A percentile compares a stretch with the other conserved stretches of the same genome.
phyloP scores from a whole-genome alignment of 176 grass and related monocot species.

The Oryza punctata region DNA sequence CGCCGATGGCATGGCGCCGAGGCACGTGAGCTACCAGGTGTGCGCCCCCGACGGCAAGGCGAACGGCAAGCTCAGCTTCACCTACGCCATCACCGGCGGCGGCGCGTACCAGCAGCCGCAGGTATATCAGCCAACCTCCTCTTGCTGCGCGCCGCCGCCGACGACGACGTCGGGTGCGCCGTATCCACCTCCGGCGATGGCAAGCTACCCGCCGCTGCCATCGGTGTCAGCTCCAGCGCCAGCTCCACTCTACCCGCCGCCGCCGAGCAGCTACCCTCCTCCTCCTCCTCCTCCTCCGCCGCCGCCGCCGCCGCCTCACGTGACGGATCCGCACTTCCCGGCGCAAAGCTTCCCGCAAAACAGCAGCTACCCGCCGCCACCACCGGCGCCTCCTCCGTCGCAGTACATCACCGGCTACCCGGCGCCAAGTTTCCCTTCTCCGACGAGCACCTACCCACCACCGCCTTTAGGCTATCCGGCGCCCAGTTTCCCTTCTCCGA shows the following conservation, averaged over 20 bases:
- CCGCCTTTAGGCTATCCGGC: neutral
- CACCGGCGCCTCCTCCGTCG: too few relatives aligned
- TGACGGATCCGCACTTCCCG: slow-evolving; percentile 33
- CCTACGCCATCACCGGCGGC: slow-evolving; percentile 28
- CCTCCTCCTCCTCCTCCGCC: neutral
- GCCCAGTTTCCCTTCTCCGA: neutral
- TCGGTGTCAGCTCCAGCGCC: neutral
- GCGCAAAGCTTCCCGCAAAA: slow-evolving; percentile 20
- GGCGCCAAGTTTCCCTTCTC: too few relatives aligned
- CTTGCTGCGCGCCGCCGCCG: slow-evolving; percentile 4
- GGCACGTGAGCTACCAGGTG: slow-evolving; percentile 59
- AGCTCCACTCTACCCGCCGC: slow-evolving; percentile 10
- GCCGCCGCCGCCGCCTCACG: neutral
- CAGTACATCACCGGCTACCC: too few relatives aligned
- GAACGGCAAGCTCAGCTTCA: slow-evolving; percentile 63
- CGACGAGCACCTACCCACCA: slow-evolving; percentile 12
- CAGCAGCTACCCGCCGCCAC: slow-evolving; percentile 16
- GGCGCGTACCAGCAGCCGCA: slow-evolving; percentile 9
- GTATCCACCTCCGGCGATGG: neutral
- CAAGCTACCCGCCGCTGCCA: neutral
- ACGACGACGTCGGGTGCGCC: neutral
- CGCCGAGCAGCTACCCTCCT: neutral
- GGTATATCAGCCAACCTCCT: slow-evolving; percentile 5
- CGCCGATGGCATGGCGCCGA: neutral
- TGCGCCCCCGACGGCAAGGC: slow-evolving; percentile 53